These are phyloP conservation scores for Crithidia thermophila DNA, from an alignment of 208 protist genomes.

Conservation along the genomic window DNA sequence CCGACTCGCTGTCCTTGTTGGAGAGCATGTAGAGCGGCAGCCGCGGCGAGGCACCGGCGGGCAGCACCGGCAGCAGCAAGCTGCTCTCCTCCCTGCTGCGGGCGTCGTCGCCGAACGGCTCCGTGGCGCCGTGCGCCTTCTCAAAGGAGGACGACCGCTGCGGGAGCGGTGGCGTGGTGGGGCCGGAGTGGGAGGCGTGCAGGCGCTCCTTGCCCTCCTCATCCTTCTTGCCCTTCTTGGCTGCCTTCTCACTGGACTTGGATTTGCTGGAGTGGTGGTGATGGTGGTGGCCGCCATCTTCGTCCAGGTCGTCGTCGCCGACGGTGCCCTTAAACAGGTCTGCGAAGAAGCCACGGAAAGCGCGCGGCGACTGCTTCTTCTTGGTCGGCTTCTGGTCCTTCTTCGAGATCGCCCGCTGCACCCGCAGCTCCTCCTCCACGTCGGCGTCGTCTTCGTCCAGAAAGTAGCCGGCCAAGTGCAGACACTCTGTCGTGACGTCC, in stretches of 20 bases:
- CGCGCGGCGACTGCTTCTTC: slow-evolving; percentile 9
- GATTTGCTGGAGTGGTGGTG: background rate
- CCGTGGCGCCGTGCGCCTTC: background rate
- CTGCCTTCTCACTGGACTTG: slow-evolving; percentile 2
- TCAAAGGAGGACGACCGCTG: background rate
- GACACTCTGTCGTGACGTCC: slow-evolving; percentile 17
- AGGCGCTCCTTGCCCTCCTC: background rate
- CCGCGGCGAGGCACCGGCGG: slow-evolving; percentile 20
- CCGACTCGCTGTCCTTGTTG: slow-evolving; percentile 22
- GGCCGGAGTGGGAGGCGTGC: slow-evolving; percentile 1
- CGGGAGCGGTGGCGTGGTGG: background rate
- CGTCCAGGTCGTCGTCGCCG: background rate
- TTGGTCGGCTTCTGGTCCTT: background rate
- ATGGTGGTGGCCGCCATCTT: background rate
- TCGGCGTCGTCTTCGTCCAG: slow-evolving; percentile 21
- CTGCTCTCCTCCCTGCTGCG: background rate
- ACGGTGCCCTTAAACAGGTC: slow-evolving; percentile 5
- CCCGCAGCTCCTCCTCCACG: background rate
- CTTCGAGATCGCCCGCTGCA: background rate
- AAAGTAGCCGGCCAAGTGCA: slow-evolving; percentile 31
- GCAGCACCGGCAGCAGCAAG: background rate
- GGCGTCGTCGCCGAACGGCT: background rate
- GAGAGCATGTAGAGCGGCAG: slow-evolving; percentile 38
- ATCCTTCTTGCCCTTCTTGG: background rate
- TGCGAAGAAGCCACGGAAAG: slow-evolving; percentile 11